Evolutionary conservation across 805 yeast genomes (phyloP).

Genomic region (Barnettozyma sucrosica): DNA sequence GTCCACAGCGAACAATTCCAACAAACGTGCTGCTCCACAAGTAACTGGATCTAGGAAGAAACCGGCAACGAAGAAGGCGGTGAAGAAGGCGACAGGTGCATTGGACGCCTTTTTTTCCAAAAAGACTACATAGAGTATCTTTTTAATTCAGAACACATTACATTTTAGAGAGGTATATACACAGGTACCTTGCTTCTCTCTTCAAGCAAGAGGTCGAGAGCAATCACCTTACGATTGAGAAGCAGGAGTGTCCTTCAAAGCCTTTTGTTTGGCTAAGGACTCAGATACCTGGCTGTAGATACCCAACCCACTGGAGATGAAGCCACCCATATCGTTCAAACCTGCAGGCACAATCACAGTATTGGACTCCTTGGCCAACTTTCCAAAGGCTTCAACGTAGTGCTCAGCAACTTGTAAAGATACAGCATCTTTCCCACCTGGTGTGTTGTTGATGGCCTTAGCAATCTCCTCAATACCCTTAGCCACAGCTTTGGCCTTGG

Average conservation of each 20-base stretch:
- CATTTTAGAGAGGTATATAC: conserved; percentile 3
- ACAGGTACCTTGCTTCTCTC: neutral
- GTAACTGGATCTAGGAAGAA: conserved; percentile 24
- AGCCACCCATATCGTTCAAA: conserved; percentile 64
- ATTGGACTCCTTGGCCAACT: conserved; percentile 76
- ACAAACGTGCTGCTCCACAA: conserved; percentile 12
- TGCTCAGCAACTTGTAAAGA: conserved; percentile 76
- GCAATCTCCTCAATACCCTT: conserved; percentile 62
- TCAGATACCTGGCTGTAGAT: conserved; percentile 52
- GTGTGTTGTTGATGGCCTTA: conserved; percentile 57
- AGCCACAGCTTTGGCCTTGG: conserved; percentile 69
- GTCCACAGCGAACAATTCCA: conserved; percentile 22
- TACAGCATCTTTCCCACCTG: conserved; percentile 73
- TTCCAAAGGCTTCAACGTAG: conserved; percentile 75
- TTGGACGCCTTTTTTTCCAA: conserved; percentile 58
- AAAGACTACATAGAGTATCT: conserved; percentile 18
- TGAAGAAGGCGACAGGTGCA: conserved; percentile 59
- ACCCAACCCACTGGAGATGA: conserved; percentile 73
- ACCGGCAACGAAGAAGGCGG: conserved; percentile 34
- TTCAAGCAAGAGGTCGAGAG: neutral
- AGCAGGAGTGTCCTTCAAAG: neutral
- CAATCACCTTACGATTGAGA: conserved; percentile 6
- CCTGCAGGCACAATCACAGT: conserved; percentile 75
- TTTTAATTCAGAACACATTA: neutral
- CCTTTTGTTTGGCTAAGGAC: conserved; percentile 4